A percentile compares a stretch with the other conserved stretches of the same genome.
Evolutionary conservation across 2,329 filamentous ascomycete genomes (phyloP).

Genomic region (Zelopaecilomyces penicillatus): DNA sequence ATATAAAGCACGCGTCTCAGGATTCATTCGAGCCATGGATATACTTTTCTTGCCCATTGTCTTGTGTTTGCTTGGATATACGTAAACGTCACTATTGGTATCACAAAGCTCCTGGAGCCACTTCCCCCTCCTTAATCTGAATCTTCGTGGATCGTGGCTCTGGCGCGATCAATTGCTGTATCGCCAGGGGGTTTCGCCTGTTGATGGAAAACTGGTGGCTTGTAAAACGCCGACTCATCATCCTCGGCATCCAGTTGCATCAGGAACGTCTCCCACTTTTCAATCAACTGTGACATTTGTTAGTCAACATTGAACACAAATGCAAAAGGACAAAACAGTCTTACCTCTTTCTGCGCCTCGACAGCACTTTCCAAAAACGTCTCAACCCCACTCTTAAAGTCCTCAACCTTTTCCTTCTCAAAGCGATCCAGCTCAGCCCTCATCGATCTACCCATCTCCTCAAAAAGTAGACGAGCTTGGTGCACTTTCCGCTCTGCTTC

Average conservation of each 20-base stretch:
- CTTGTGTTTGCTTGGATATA: neutral
- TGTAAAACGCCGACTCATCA: slow-evolving; percentile 62
- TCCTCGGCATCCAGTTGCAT: slow-evolving; percentile 94
- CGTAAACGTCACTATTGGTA: slow-evolving; percentile 5
- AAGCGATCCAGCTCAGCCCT: slow-evolving; percentile 85
- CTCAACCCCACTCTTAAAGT: slow-evolving; percentile 97
- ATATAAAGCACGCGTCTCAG: slow-evolving; percentile 23
- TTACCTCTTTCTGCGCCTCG: slow-evolving; percentile 95
- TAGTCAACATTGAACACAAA: slow-evolving; percentile 7
- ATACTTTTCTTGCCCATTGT: slow-evolving; percentile 7
- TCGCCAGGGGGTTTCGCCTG: slow-evolving; percentile 43
- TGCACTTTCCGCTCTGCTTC: slow-evolving; percentile 92
- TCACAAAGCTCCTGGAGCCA: neutral
- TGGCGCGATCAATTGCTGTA: slow-evolving; percentile 52
- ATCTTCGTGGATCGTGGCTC: slow-evolving; percentile 52
- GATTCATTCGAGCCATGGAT: slow-evolving; percentile 1
- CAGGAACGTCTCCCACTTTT: slow-evolving; percentile 97
- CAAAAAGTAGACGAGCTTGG: slow-evolving; percentile 81
- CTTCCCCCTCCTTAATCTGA: slow-evolving; percentile 37
- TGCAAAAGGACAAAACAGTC: slow-evolving; percentile 14
- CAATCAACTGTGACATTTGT: slow-evolving; percentile 45
- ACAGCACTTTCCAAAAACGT: slow-evolving; percentile 96
- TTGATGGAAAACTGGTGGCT: slow-evolving; percentile 49
- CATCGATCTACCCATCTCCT: slow-evolving; percentile 96
- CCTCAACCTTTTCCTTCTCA: slow-evolving; percentile 94